phyloP scores from a whole-genome alignment of 2,329 filamentous ascomycete genomes.

The Diaporthe helianthi region DNA sequence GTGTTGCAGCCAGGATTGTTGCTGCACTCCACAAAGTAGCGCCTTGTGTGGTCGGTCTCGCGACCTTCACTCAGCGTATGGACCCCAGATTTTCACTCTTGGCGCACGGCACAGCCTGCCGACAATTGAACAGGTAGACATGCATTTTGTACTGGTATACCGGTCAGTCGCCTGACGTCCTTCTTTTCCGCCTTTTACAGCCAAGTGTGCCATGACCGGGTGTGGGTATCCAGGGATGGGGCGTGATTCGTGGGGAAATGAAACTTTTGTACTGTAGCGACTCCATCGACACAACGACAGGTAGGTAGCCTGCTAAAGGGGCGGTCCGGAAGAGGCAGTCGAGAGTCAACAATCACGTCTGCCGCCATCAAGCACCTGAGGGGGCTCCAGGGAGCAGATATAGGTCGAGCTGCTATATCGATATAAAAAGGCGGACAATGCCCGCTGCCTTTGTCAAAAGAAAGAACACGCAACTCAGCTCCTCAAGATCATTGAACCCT shows the following conservation, averaged over 20 bases:
- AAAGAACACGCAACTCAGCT: background rate
- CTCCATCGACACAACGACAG: background rate
- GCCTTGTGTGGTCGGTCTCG: background rate
- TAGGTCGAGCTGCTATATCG: slow-evolving; percentile 3
- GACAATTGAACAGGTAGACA: background rate
- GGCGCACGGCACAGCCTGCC: background rate
- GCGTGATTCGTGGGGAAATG: slow-evolving; percentile 22
- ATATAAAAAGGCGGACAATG: background rate
- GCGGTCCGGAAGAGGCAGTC: background rate
- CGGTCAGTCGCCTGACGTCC: background rate
- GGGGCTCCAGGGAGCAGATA: too few species aligned
- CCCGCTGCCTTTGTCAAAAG: background rate
- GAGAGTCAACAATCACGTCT: background rate
- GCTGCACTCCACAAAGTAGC: background rate
- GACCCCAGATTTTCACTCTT: slow-evolving; percentile 7
- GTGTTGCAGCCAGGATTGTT: background rate
- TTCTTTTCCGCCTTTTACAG: background rate
- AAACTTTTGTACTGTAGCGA: background rate
- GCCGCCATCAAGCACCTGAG: background rate
- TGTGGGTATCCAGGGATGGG: background rate
- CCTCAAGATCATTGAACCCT: background rate
- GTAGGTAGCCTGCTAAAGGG: background rate
- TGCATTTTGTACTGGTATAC: background rate
- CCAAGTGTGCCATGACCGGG: background rate
- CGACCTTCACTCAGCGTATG: background rate